Conservation (phyloP, 1,139 yeast genomes). For the Entelexis sorbosivorans region DNA sequence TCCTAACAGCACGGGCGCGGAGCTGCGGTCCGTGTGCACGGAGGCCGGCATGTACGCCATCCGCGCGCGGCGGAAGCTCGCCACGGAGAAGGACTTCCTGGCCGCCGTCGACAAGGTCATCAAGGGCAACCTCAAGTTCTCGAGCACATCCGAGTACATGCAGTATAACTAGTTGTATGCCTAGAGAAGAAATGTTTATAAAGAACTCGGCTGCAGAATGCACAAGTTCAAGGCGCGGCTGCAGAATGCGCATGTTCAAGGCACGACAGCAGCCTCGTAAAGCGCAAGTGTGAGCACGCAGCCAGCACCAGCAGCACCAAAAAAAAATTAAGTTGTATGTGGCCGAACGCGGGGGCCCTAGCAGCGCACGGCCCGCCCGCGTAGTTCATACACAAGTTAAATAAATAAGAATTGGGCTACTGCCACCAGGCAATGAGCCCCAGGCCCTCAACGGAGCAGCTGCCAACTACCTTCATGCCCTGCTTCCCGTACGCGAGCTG, state of each 20-base stretch:
- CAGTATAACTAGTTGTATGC: slow-evolving; percentile 81
- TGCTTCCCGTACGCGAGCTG: slow-evolving; percentile 52
- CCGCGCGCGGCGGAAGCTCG: slow-evolving; percentile 94
- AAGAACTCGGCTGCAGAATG: no score
- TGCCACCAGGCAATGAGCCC: slow-evolving; percentile 98
- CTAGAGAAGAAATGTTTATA: no score
- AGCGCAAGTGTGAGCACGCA: no score
- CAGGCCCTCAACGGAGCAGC: slow-evolving; percentile 93
- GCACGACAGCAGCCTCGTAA: no score
- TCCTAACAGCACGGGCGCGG: slow-evolving; percentile 98
- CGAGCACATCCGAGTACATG: slow-evolving; percentile 95
- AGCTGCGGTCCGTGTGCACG: slow-evolving; percentile 87
- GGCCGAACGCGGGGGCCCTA: no score
- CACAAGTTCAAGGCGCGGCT: no score
- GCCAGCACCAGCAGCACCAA: no score
- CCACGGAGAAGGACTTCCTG: slow-evolving; percentile 92
- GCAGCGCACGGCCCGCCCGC: no score
- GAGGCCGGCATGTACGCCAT: slow-evolving; percentile 99
- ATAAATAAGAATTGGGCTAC: not conserved
- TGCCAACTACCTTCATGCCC: slow-evolving; percentile 46
- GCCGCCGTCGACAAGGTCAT: slow-evolving; percentile 97
- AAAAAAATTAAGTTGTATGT: no score
- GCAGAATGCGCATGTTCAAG: no score
- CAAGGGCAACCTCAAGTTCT: slow-evolving; percentile 94
- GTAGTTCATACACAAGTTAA: no score